Evolutionary conservation across 106 monocot genomes (phyloP).

Genomic region (Phalaenopsis aphrodite): DNA sequence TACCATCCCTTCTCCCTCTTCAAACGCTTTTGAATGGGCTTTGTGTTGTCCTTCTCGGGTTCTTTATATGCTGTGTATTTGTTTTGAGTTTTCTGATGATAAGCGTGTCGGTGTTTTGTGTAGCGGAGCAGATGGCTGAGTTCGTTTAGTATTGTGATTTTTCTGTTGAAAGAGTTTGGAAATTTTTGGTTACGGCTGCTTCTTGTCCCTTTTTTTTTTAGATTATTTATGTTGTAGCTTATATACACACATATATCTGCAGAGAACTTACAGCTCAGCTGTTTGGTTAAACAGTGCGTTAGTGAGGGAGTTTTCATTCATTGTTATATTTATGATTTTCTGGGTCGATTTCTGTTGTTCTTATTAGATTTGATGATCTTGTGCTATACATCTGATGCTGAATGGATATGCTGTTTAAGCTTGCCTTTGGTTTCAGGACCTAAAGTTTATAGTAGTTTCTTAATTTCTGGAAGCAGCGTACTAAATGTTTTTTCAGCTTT

Average conservation of each 20-base stretch:
- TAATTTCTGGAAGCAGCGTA: neutral
- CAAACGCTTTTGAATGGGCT: neutral
- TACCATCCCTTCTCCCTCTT: neutral
- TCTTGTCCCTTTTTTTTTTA: neutral
- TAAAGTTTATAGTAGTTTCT: neutral
- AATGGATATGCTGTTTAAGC: neutral
- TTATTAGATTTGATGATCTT: neutral
- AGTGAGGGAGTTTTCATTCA: neutral
- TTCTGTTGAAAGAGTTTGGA: neutral
- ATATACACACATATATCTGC: too few relatives aligned
- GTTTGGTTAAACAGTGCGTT: neutral
- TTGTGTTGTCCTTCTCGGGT: neutral
- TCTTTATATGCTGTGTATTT: neutral
- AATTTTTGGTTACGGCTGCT: too few relatives aligned
- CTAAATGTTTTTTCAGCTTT: neutral
- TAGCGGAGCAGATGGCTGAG: neutral
- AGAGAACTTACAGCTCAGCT: neutral
- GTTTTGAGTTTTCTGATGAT: neutral
- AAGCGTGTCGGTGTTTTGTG: neutral
- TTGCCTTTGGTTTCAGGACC: neutral
- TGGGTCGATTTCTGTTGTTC: neutral
- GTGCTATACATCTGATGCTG: neutral
- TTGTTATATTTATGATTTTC: neutral
- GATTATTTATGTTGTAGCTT: neutral
- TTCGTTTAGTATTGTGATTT: neutral